Evolutionary conservation across 2,329 filamentous ascomycete species (phyloP).

Genomic region (Aspergillus versicolor): DNA sequence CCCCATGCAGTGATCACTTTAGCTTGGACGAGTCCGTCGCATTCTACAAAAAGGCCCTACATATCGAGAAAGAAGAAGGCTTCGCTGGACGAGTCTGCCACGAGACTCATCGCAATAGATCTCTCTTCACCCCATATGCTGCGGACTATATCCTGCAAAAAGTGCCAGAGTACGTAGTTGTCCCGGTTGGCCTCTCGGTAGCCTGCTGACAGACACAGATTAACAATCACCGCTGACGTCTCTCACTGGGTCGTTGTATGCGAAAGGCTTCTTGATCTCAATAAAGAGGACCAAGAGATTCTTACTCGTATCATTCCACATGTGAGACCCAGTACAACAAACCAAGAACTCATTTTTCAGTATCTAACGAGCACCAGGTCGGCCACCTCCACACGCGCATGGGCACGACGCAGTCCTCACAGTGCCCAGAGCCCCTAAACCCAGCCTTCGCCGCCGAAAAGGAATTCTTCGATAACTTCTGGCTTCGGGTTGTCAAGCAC

Average conservation of each 20-base stretch:
- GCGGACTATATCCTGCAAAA: constrained; percentile 27
- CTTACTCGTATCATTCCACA: constrained; percentile 28
- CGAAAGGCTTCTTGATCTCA: constrained; percentile 21
- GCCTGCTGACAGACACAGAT: constrained; percentile 4
- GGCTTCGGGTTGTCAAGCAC: constrained; percentile 16
- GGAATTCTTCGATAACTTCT: constrained; percentile 32
- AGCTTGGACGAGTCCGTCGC: constrained; percentile 32
- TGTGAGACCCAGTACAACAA: constrained; percentile 18
- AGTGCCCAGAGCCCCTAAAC: constrained; percentile 37
- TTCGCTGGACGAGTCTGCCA: constrained; percentile 31
- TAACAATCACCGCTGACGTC: constrained; percentile 25
- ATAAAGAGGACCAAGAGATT: constrained; percentile 19
- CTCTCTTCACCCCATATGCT: constrained; percentile 32
- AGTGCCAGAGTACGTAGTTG: constrained; percentile 29
- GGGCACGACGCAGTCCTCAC: constrained; percentile 38
- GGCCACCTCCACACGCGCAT: constrained; percentile 37
- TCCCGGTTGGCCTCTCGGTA: no score
- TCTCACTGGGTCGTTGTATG: constrained; percentile 25
- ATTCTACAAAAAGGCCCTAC: constrained; percentile 32
- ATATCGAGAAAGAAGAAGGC: constrained; percentile 31
- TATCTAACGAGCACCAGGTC: constrained; percentile 21
- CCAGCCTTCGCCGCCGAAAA: constrained; percentile 29
- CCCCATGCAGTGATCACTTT: constrained; percentile 28
- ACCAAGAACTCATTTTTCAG: no score
- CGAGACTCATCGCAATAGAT: constrained; percentile 36